Percentiles rank a stretch among this genome's conserved stretches.
Evolutionary conservation across 495 filamentous ascomycete species (phyloP).

Genomic region (Neurospora hispaniola): DNA sequence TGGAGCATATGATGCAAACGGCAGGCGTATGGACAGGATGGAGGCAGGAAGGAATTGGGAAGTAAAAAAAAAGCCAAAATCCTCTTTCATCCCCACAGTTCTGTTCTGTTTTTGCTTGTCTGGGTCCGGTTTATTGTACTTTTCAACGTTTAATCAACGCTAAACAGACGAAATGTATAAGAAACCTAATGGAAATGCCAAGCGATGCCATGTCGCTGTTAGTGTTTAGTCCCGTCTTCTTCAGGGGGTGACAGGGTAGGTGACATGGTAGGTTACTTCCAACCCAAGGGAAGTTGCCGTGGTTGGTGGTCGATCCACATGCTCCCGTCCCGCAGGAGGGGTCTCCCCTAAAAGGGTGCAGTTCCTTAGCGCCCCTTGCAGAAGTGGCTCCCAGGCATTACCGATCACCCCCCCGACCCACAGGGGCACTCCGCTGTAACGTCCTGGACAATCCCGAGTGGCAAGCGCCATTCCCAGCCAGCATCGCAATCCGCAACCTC

Average conservation of each 20-base stretch:
- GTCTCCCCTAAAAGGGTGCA: background rate
- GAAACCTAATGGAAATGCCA: background rate
- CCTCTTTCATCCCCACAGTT: background rate
- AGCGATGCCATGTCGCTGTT: background rate
- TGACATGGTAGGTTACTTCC: background rate
- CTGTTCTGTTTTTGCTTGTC: background rate
- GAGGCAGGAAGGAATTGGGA: background rate
- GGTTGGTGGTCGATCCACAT: background rate
- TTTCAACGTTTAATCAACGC: background rate
- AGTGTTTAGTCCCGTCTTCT: background rate
- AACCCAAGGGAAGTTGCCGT: background rate
- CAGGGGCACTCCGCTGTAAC: background rate
- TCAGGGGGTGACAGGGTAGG: background rate
- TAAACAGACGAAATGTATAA: background rate
- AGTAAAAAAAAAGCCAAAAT: background rate
- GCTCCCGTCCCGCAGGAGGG: background rate
- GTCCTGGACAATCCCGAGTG: background rate
- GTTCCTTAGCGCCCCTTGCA: background rate
- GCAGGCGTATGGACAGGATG: background rate
- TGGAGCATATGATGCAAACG: background rate
- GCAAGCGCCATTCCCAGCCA: background rate
- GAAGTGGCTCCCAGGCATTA: background rate
- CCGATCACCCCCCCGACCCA: background rate
- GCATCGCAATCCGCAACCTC: background rate
- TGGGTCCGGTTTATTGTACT: background rate